phyloP scores from a whole-genome alignment of 2,329 filamentous ascomycete species.

The Alternaria sp. region DNA sequence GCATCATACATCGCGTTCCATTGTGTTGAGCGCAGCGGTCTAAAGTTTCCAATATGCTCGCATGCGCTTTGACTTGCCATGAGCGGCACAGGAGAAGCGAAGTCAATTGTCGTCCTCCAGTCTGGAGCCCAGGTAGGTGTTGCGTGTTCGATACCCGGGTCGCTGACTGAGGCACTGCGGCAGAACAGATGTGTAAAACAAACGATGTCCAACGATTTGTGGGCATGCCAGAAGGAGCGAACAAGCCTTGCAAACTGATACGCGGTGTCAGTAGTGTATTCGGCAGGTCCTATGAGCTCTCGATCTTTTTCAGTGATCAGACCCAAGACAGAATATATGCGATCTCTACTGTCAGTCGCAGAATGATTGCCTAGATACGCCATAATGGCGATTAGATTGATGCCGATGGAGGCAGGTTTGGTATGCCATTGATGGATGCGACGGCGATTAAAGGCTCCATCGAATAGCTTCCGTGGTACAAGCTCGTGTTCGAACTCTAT shows the following conservation, averaged over 20 bases:
- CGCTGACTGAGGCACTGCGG: conserved; percentile 27
- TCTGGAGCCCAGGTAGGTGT: conserved; percentile 42
- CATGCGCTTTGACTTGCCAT: conserved; percentile 47
- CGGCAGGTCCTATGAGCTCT: conserved; percentile 34
- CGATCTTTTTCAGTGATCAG: conserved; percentile 37
- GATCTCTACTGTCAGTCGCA: conserved; percentile 41
- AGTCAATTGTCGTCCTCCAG: conserved; percentile 39
- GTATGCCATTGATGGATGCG: conserved; percentile 42
- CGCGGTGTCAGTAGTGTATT: conserved; percentile 30
- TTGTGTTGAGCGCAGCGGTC: conserved; percentile 31
- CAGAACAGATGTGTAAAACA: conserved; percentile 45
- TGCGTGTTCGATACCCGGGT: conserved; percentile 22
- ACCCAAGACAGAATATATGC: conserved; percentile 44
- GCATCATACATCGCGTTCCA: conserved; percentile 42
- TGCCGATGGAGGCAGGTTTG: conserved; percentile 25
- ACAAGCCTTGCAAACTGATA: conserved; percentile 39
- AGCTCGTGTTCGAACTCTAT: conserved; percentile 37
- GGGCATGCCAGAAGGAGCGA: conserved; percentile 37
- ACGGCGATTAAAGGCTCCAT: conserved; percentile 42
- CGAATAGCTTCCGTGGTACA: conserved; percentile 37
- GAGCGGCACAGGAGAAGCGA: conserved; percentile 44
- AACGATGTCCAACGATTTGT: conserved; percentile 40
- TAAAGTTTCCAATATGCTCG: conserved; percentile 42
- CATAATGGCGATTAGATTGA: conserved; percentile 39
- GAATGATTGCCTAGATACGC: conserved; percentile 43